Conservation (phyloP, 805 yeast genomes). For the Saccharomycopsis fodiens region DNA sequence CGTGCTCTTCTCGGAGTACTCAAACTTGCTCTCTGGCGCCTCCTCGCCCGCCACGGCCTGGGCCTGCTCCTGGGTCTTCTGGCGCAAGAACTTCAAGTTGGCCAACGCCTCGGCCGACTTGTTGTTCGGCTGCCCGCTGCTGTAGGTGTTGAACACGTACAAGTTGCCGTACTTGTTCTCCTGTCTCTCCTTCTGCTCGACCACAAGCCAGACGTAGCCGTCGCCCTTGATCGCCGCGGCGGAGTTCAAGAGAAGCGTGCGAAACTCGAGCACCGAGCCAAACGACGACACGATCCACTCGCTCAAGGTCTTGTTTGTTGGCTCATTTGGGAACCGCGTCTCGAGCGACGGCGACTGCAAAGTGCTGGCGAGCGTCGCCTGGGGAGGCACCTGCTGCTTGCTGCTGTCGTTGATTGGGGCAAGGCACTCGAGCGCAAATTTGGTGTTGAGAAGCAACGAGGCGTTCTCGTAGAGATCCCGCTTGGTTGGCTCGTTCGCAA, state of each 20-base stretch:
- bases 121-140: constrained; percentile 78
- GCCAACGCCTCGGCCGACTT: constrained; percentile 44
- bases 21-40: constrained; percentile 4
- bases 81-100: constrained; percentile 28
- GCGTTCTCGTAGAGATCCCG: constrained; percentile 32
- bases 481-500: constrained; percentile 23
- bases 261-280: constrained; percentile 72
- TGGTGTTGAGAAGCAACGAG: constrained; percentile 31
- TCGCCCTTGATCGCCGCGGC: constrained; percentile 75
- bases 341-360: constrained; percentile 37
- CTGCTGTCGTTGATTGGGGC: constrained; percentile 19
- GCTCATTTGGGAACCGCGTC: constrained; percentile 25
- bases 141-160: constrained; percentile 75
- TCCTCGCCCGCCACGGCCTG: constrained; percentile 4
- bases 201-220: constrained; percentile 87
- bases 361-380: constrained; percentile 27
- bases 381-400: constrained; percentile 19
- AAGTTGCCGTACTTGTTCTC: constrained; percentile 37
- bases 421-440: constrained; percentile 31
- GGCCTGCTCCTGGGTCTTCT: constrained; percentile 7
- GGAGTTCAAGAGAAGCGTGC: constrained; percentile 59
- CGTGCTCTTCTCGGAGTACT: constrained; percentile 8
- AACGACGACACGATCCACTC: constrained; percentile 53
- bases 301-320: constrained; percentile 31
- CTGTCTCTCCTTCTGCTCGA: constrained; percentile 30